Percentiles rank a stretch among this genome's conserved stretches.
phyloP scores from a whole-genome alignment of 257 asterid species.

The Voacanga thouarsii region DNA sequence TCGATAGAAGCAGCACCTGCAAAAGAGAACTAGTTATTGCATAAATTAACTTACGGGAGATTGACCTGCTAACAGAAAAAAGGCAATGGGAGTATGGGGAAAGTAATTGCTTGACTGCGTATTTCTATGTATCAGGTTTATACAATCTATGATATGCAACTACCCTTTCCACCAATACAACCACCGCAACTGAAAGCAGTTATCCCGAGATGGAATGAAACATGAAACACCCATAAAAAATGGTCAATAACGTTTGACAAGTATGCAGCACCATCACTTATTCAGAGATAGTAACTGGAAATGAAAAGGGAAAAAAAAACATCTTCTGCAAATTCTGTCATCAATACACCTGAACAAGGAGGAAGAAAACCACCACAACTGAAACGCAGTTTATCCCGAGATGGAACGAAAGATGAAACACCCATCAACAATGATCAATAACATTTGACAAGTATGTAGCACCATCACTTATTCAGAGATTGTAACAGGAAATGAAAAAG shows the following conservation, averaged over 20 bases:
- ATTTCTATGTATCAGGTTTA: not conserved
- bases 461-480: not conserved
- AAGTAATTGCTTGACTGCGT: not conserved
- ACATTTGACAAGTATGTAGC: not conserved
- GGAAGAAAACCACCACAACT: not conserved
- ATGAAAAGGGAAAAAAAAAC: not conserved
- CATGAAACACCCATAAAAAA: not conserved
- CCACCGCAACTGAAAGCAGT: no score
- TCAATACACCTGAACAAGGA: not conserved
- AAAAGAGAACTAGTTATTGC: not conserved
- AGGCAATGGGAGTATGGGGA: not conserved
- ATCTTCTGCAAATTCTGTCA: not conserved
- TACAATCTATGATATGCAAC: not conserved
- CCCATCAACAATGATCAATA: not conserved
- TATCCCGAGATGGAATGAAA: not conserved
- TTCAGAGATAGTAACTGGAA: not conserved
- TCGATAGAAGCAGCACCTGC: not conserved
- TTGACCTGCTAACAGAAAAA: not conserved
- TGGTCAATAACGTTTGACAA: not conserved
- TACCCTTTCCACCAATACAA: not conserved
- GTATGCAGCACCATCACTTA: not conserved
- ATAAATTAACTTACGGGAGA: not conserved
- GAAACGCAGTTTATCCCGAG: not conserved
- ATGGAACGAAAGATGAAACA: not conserved
- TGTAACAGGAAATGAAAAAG: not conserved